Conservation (phyloP, 2,329 filamentous ascomycete species). For the Ophiostoma sp. region DNA sequence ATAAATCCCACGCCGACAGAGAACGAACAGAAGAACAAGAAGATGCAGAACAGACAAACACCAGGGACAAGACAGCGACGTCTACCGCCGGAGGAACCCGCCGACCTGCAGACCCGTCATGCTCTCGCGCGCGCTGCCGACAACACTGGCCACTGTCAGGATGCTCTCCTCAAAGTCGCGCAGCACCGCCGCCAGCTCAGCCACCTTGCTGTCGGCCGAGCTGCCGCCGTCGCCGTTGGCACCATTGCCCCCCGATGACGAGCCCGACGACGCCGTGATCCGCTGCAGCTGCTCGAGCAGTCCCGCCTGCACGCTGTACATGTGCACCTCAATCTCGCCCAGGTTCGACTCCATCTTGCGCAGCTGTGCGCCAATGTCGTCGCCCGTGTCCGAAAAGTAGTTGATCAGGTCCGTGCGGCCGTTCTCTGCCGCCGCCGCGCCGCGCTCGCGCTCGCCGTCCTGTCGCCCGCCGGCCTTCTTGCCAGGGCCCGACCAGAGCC, state of each 20-base stretch:
- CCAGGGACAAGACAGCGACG: not conserved
- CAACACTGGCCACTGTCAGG: slow-evolving; percentile 55
- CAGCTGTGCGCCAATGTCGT: slow-evolving; percentile 56
- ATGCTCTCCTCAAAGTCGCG: slow-evolving; percentile 62
- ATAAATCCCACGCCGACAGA: not conserved
- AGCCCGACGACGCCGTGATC: slow-evolving; percentile 31
- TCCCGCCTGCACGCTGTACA: slow-evolving; percentile 57
- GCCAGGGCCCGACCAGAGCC: slow-evolving; percentile 41
- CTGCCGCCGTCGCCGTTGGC: slow-evolving; percentile 34
- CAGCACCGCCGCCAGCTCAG: slow-evolving; percentile 54
- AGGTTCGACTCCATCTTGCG: slow-evolving; percentile 54
- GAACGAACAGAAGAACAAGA: not conserved
- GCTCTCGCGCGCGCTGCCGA: slow-evolving; percentile 55
- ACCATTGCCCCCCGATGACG: slow-evolving; percentile 21
- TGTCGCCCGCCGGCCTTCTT: slow-evolving; percentile 27
- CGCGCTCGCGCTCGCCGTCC: slow-evolving; percentile 34
- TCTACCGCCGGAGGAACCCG: slow-evolving; percentile 38
- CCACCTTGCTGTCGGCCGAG: slow-evolving; percentile 42
- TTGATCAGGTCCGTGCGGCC: slow-evolving; percentile 51
- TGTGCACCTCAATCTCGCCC: slow-evolving; percentile 59
- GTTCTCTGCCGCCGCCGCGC: slow-evolving; percentile 39
- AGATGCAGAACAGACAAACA: not conserved
- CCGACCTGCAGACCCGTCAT: slow-evolving; percentile 55
- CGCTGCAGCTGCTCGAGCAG: slow-evolving; percentile 57
- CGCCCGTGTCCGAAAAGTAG: slow-evolving; percentile 58